Evolutionary conservation across 371 early-diverging fungal genomes (phyloP), one percentile per base, ranked within the genome.

Genomic region (Rhizopus delemar): DNA sequence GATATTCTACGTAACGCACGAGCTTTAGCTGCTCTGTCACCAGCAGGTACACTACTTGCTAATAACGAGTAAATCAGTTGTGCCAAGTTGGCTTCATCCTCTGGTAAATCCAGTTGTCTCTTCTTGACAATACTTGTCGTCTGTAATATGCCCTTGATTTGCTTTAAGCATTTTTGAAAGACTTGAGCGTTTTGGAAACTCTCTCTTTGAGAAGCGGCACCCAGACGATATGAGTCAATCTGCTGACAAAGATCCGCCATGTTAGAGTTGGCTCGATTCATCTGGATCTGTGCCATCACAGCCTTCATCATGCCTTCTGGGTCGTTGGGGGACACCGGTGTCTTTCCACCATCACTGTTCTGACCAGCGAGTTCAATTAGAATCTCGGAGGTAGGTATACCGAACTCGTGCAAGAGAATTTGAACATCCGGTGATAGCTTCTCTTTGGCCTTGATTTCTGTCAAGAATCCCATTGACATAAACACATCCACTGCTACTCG

Each of bases 281-380:
- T 80, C 50, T 80, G 69, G 22, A 80, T 80, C 41, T 80, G 80
- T 11, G 80, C 80, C 75, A 80, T 75, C 22, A 80, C 57, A 8
- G 79, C 79, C 57, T 78, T 78, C 70, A 79, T 79, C 79, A 79
- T 75, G 41, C 74, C 79, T 57, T 75, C 74, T 13, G 76, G 73
- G 57, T 79, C 79, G 4, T 57, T 57, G 16, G 79, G 73, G 0
- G 79, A 73, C 0, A 78, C 70, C 22, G 70, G 74, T 0, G 70
- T 73, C 43, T 67, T 70, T 3, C 73, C 71, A 38, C 71, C 70
- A 48, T 74, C 76, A 31, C 66, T 74, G 53, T 71, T 79, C 45
- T 79, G 79, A 4, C 79, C 79, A 13, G 71, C 56, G 13, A 79
- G 63, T 45, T 75, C 76, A 50, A 80, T 75, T 22, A 80, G 46